Base-by-base conservation (phyloP, 225 moss, liverwort and hornwort genomes). In the Physcomitrellopsis africana region DNA sequence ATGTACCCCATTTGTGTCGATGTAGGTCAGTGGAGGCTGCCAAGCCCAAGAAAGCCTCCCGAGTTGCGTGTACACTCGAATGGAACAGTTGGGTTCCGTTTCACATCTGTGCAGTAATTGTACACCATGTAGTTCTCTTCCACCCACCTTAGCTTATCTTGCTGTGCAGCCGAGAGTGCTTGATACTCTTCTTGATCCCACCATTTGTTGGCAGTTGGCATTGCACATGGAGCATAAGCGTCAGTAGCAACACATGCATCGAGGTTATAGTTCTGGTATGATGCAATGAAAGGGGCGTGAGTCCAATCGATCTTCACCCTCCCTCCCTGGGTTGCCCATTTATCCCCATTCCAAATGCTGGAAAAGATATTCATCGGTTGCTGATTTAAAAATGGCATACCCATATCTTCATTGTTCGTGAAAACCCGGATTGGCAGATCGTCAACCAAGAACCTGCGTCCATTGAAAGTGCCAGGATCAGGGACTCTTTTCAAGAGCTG, bases 111-210 rank as follows among this genome's bases (percentile, higher is more conserved):
- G 44, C 96, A 96, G 70, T 96, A 96, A 48, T 96, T 84, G 42
- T 96, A 96, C 12, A 86, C 85, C 92, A 93, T 92, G 76, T 93
- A 96, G 19, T 96, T 90, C 58, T 93, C 84, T 18, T 96, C 90
- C 43, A 96, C 87, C 96, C 92, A 96, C 2, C 84, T 90, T 24
- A 96, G 81, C 80, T 89, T 92, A 66, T 79, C 86, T 29, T 80
- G 77, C 37, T 96, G 92, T 1, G 83, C 62, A 5, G 69, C 42
- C 0, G 84, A 84, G 70, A 96, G 83, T 14, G 70, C 67, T 51
- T 96, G 90, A 8, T 81, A 86, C 75, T 87, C 83, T 0, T 67
- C 74, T 18, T 76, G 81, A 70, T 85, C 84, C 84, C 72, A 83
- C 81, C 67, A 87, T 14, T 71, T 20, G 60, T 82, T 74, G 60